A percentile compares a stretch with the other conserved stretches of the same genome.
These are phyloP conservation scores for Pseudogymnoascus sp. DNA, from an alignment of 2,329 filamentous ascomycete species.

Conservation along the genomic window DNA sequence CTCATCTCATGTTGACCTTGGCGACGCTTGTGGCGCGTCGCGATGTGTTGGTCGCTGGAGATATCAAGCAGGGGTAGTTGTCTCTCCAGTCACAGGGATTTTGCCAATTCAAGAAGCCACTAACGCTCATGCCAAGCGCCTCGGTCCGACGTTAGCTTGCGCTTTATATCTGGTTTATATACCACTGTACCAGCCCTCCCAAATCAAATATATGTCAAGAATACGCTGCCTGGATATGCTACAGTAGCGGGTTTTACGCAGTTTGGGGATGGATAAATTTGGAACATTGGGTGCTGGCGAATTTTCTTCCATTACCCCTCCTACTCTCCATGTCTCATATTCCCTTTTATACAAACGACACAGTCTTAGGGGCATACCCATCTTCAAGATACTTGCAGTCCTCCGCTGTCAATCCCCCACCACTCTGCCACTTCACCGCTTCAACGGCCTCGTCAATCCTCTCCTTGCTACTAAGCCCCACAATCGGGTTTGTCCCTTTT, in stretches of 20 bases:
- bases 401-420: constrained; percentile 42
- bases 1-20: background rate
- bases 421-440: constrained; percentile 31
- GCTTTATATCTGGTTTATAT: background rate
- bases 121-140: background rate
- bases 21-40: background rate
- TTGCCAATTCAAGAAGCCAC: background rate
- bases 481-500: constrained; percentile 43
- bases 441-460: constrained; percentile 50
- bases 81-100: background rate
- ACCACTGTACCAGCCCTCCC: background rate
- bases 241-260: no score
- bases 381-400: constrained; percentile 49
- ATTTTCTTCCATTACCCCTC: background rate
- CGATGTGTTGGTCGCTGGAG: background rate
- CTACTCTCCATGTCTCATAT: background rate
- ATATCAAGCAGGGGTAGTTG: background rate
- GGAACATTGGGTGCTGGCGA: no score
- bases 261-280: no score
- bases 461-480: constrained; percentile 45
- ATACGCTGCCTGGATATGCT: background rate
- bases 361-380: constrained; percentile 41
- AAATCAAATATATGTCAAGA: background rate
- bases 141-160: background rate
- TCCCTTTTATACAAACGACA: background rate